These are phyloP conservation scores for Eucalyptus dawsonii DNA, from an alignment of 345 rosid genomes.

Conservation along the genomic window DNA sequence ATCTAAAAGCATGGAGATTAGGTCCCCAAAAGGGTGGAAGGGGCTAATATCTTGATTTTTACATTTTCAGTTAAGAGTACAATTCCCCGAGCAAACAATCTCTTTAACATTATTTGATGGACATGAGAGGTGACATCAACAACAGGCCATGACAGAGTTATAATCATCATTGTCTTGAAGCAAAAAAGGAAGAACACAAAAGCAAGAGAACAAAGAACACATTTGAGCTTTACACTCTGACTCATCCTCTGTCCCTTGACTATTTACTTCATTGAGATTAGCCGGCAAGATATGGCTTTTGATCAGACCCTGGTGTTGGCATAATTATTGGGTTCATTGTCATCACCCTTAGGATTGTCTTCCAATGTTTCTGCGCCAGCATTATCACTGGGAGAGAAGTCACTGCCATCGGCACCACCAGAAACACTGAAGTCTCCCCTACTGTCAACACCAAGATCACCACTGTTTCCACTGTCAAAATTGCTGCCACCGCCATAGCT, in stretches of 20 bases:
- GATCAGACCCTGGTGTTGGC: not conserved
- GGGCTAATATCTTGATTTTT: not conserved
- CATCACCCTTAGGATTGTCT: not conserved
- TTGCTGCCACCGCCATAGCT: not conserved
- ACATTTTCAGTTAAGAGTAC: not conserved
- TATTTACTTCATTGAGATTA: not conserved
- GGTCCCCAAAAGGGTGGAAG: not conserved
- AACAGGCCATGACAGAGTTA: not conserved
- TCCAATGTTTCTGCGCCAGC: not conserved
- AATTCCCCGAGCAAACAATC: not conserved
- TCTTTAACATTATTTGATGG: not conserved
- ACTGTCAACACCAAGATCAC: not conserved
- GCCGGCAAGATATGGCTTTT: not conserved
- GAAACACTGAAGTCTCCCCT: not conserved
- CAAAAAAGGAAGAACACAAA: not conserved
- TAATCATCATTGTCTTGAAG: not conserved
- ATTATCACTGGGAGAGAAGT: not conserved
- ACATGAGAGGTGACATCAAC: not conserved
- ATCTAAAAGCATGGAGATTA: not conserved
- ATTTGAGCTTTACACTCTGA: not conserved
- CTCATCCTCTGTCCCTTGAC: not conserved
- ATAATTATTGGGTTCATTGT: not conserved
- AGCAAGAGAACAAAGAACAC: not conserved
- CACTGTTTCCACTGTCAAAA: not conserved
- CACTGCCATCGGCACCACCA: constrained; percentile 9